Evolutionary conservation across 2,329 filamentous ascomycete genomes (phyloP), one percentile per base, ranked within the genome.

Genomic region (Thielaviopsis populi): DNA sequence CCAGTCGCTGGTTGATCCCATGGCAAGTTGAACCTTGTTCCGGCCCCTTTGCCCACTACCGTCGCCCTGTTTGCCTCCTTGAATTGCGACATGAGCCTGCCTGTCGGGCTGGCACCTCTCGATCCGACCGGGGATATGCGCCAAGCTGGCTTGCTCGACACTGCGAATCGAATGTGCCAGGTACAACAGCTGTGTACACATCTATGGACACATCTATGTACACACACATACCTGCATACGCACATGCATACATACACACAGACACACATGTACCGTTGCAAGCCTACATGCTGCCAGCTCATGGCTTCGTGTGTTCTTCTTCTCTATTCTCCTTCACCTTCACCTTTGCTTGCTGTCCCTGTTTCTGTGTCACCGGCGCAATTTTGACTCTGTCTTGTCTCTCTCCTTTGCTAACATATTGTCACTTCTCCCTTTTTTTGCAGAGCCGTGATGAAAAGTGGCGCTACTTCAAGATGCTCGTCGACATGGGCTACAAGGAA

Each of bases 381-480:
- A 19, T 22, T 3, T 60, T 37, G 24, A 19, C 30, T 50, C 53
- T 54, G 10, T 33, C 60, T 37, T 40, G 17, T 60, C 19, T 8
- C 27, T 19, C 56, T 19, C n/a, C 37, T 24, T 27, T 22, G 19
- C 42, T 56, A 53, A 40, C 56, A 17, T 22, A 65, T 15, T 48
- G 1, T 40, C 46, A 58, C 2, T 11, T 62, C 33, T 33, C 54
- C 42, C 54, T 46, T 46, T 33, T 37, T 63, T 19, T 60, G 68
- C 70, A 94, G 89, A 94, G 90, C 72, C 90, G 90, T 69, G 89
- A 96, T 59, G 91, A 96, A 79, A 97, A 97, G 77, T 94, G 88
- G 84, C 80, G 81, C 67, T 97, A 91, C 80, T 97, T 97, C 80
- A 86, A 91, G 76, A 95, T 95, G 90, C 83, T 97, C 63, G 84